Base-by-base conservation (phyloP, 805 yeast species). In the Pichia pseudocactophila region DNA sequence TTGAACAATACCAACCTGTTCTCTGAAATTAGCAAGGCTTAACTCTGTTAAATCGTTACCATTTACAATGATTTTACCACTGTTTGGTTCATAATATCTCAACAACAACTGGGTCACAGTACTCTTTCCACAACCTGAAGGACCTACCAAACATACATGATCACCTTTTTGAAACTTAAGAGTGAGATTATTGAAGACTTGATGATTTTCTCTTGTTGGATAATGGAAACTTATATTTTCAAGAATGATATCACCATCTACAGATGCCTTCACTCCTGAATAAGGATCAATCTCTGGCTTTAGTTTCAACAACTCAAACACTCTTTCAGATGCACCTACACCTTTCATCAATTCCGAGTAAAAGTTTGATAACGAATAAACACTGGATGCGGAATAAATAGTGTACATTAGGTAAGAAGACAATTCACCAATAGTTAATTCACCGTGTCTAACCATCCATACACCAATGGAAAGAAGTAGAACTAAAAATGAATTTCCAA, bases 341-440 rank as follows among this genome's bases (percentile, higher is more conserved):
- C 97, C 97, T 65, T 90, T 90, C 97, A 90, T 90, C 45, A 90
- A 66, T 60, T 90, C 97, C 2, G 95, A 79, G 58, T 89, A 90
- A 58, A 90, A 90, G 54, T 83, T 84, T 0, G 96, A 90, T 16
- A 90, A 59, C 0, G 97, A 96, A 61, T 84, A 83, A 53, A 89
- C 84, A 8, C 96, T 86, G n/a, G 87, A 71, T 0, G 96, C 97
- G 2, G 96, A 83, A 61, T 85, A 90, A 1, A 86, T 86, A 0
- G 97, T 92, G 63, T 90, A 90, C 92, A 90, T 83, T 80, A 89
- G 81, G 61, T 88, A 90, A 39, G 95, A 82, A 6, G 95, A 82
- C 35, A 90, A 69, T 53, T 89, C 96, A 41, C 97, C 97, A 32
- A 88, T 74, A 0, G 94, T 74, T 44, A 90, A 62, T 34, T 77